Percentiles rank a stretch among this genome's conserved stretches.
These are phyloP conservation scores for Amphirosellinia nigrospora DNA, from an alignment of 495 filamentous ascomycete genomes.

Conservation along the genomic window DNA sequence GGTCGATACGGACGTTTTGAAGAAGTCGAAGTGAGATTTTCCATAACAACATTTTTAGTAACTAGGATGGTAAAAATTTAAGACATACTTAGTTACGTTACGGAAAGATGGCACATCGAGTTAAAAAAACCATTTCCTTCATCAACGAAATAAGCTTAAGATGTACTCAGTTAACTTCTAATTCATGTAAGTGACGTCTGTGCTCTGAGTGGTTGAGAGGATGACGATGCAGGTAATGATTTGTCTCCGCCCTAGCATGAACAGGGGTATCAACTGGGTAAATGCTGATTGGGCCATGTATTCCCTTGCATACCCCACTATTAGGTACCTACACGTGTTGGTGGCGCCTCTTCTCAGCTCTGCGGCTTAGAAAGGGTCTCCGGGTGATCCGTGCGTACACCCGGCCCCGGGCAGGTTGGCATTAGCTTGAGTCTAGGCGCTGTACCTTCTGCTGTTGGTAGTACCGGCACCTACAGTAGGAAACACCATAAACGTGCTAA, in stretches of 20 bases:
- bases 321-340: conserved; percentile 6
- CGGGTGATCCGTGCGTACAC: conserved; percentile 6
- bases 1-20: background rate
- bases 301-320: background rate
- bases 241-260: background rate
- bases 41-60: background rate
- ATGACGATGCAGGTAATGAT: conserved; percentile 7
- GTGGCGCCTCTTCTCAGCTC: background rate
- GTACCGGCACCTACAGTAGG: background rate
- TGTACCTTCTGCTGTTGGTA: background rate
- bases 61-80: background rate
- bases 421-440: background rate
- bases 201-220: conserved; percentile 9
- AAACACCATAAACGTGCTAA: conserved; percentile 20
- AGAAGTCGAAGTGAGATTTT: background rate
- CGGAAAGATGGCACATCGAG: background rate
- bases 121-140: background rate
- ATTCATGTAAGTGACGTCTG: background rate
- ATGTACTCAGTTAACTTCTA: background rate
- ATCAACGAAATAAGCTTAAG: background rate
- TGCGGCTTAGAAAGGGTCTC: background rate
- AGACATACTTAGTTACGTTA: background rate
- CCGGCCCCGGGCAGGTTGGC: background rate
- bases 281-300: background rate
- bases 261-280: background rate